Evolutionary conservation across 2,329 filamentous ascomycete species (phyloP).

Genomic region (Fusarium stilboides): DNA sequence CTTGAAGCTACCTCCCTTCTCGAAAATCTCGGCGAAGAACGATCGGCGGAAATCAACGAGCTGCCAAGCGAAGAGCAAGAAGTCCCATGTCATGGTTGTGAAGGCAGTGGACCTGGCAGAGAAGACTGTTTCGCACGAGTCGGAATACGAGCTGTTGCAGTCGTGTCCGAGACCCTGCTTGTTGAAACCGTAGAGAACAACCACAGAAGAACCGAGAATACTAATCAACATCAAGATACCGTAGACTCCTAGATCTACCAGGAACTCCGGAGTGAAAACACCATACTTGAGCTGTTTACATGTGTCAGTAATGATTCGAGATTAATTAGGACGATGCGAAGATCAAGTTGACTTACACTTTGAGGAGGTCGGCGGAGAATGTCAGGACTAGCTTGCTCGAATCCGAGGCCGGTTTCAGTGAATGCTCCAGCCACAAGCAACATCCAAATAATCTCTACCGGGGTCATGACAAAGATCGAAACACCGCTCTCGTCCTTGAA

Average conservation of each 20-base stretch:
- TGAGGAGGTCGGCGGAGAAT: constrained; percentile 75
- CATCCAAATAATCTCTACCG: constrained; percentile 82
- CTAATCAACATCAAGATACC: constrained; percentile 75
- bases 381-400: constrained; percentile 77
- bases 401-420: constrained; percentile 80
- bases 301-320: neutral
- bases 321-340: too few species aligned
- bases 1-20: constrained; percentile 59
- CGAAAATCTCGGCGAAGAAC: constrained; percentile 72
- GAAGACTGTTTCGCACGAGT: constrained; percentile 71
- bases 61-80: constrained; percentile 79
- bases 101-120: constrained; percentile 77
- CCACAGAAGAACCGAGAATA: constrained; percentile 69
- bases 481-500: constrained; percentile 76
- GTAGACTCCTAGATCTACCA: constrained; percentile 74
- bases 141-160: constrained; percentile 70
- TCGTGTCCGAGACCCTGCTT: constrained; percentile 70
- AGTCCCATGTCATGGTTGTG: constrained; percentile 77
- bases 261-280: constrained; percentile 75
- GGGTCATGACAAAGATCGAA: constrained; percentile 78
- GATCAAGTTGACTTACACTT: constrained; percentile 29
- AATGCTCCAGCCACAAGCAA: constrained; percentile 81
- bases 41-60: constrained; percentile 76
- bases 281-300: constrained; percentile 59
- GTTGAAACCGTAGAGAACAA: constrained; percentile 69